These are phyloP conservation scores for Phytopythium montanum DNA, from an alignment of 352 stramenopile species.

Conservation along the genomic window DNA sequence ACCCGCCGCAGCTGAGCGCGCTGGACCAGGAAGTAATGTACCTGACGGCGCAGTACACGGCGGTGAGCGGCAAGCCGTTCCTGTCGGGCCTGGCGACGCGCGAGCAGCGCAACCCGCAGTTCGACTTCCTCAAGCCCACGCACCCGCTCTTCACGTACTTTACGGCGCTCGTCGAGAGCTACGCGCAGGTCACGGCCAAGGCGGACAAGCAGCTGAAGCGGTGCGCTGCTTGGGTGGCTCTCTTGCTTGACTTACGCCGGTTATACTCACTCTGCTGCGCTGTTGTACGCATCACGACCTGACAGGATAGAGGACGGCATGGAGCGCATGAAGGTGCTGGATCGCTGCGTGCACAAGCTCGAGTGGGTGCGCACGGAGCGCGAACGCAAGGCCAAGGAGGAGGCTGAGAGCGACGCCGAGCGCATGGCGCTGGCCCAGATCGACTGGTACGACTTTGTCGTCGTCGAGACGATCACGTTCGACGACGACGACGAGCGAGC, in stretches of 20 bases:
- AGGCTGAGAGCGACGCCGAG: conserved; percentile 73
- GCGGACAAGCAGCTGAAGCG: conserved; percentile 63
- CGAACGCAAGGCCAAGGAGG: conserved; percentile 67
- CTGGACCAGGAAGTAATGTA: conserved; percentile 98
- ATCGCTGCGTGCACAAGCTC: conserved; percentile 82
- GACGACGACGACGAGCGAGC: conserved; percentile 73
- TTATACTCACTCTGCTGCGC: neutral
- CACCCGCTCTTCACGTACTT: conserved; percentile 98
- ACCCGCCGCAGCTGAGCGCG: conserved; percentile 84
- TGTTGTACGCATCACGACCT: neutral
- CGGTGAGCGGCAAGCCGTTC: conserved; percentile 94
- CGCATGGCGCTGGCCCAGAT: conserved; percentile 77
- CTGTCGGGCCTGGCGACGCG: conserved; percentile 91
- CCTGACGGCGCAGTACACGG: conserved; percentile 97
- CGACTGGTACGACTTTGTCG: conserved; percentile 99
- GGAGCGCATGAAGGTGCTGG: conserved; percentile 82
- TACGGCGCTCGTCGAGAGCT: conserved; percentile 96
- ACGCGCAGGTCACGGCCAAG: conserved; percentile 87
- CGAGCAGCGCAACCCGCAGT: conserved; percentile 97
- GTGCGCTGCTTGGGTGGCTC: conserved; percentile 14
- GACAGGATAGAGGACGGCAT: conserved; percentile 62
- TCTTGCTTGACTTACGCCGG: too few relatives aligned
- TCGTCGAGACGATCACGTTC: conserved; percentile 99
- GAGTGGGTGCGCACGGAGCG: conserved; percentile 78
- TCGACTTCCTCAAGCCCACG: conserved; percentile 97